Conservation (phyloP, 2,329 filamentous ascomycete species). For the Rosellinia necatrix region DNA sequence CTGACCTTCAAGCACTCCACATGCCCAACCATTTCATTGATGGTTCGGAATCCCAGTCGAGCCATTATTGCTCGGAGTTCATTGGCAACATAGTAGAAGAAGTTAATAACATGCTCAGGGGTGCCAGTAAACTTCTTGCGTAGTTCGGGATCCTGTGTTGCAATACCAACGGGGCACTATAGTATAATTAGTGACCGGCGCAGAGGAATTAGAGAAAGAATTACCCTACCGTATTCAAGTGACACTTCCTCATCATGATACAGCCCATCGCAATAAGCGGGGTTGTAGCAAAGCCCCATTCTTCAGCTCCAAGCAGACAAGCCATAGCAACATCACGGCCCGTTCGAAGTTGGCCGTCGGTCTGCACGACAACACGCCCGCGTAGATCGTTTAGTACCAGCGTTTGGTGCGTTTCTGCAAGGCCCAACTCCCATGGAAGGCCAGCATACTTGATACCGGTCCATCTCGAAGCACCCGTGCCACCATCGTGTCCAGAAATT, state of each 20-base stretch:
- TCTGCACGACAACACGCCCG: constrained; percentile 94
- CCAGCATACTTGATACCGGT: constrained; percentile 98
- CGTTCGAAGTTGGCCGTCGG: constrained; percentile 90
- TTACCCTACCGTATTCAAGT: constrained; percentile 36
- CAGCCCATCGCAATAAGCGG: constrained; percentile 97
- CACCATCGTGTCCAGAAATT: constrained; percentile 95
- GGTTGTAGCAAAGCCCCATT: constrained; percentile 95
- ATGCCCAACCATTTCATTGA: constrained; percentile 97
- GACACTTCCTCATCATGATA: constrained; percentile 88
- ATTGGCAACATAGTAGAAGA: constrained; percentile 97
- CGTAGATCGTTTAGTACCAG: constrained; percentile 93
- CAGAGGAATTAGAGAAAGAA: background rate
- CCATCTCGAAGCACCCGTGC: constrained; percentile 95
- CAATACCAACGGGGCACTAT: constrained; percentile 86
- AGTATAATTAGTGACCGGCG: background rate
- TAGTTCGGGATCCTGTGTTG: constrained; percentile 92
- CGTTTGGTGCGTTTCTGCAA: constrained; percentile 96
- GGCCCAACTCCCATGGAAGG: constrained; percentile 94
- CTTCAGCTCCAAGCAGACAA: constrained; percentile 93
- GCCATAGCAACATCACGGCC: constrained; percentile 94
- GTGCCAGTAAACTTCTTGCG: constrained; percentile 92
- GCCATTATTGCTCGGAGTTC: constrained; percentile 97
- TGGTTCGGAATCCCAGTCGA: constrained; percentile 87
- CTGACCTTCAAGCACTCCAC: constrained; percentile 85
- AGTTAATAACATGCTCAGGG: constrained; percentile 97